phyloP scores from a whole-genome alignment of 805 yeast species.

The Monosporozyma servazzii region DNA sequence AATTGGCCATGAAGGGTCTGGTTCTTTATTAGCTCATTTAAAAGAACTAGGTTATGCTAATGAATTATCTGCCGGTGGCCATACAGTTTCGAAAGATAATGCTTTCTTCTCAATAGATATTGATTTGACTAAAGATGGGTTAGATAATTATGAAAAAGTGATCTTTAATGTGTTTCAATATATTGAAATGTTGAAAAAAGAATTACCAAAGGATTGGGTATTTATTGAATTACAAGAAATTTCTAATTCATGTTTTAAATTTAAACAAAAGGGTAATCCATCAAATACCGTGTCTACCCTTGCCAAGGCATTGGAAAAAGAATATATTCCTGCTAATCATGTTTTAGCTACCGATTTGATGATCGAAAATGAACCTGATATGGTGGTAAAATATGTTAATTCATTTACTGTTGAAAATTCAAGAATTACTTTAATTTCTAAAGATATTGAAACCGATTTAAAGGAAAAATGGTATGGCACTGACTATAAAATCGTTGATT shows the following conservation, averaged over 20 bases:
- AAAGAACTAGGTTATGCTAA: conserved; percentile 74
- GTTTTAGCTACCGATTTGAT: conserved; percentile 50
- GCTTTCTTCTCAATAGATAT: conserved; percentile 61
- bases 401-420: conserved; percentile 51
- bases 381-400: conserved; percentile 41
- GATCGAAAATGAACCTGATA: conserved; percentile 48
- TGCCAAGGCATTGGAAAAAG: conserved; percentile 52
- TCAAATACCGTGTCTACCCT: conserved; percentile 62
- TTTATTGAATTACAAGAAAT: conserved; percentile 67
- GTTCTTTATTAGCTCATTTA: conserved; percentile 65
- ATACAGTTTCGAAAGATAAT: conserved; percentile 55
- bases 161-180: conserved; percentile 60
- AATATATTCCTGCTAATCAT: conserved; percentile 51
- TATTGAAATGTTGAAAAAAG: conserved; percentile 46
- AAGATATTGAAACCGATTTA: conserved; percentile 40
- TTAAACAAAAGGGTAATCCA: conserved; percentile 67
- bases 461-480: conserved; percentile 90
- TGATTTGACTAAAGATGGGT: conserved; percentile 69
- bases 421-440: conserved; percentile 46
- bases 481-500: conserved; percentile 45
- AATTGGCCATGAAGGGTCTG: conserved; percentile 87
- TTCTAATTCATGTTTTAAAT: conserved; percentile 63
- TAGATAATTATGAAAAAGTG: conserved; percentile 53
- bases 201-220: conserved; percentile 69
- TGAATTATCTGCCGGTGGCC: conserved; percentile 64